Evolutionary conservation across 2,329 filamentous ascomycete species (phyloP), one percentile per base, ranked within the genome.

Genomic region (Curvularia lunata): DNA sequence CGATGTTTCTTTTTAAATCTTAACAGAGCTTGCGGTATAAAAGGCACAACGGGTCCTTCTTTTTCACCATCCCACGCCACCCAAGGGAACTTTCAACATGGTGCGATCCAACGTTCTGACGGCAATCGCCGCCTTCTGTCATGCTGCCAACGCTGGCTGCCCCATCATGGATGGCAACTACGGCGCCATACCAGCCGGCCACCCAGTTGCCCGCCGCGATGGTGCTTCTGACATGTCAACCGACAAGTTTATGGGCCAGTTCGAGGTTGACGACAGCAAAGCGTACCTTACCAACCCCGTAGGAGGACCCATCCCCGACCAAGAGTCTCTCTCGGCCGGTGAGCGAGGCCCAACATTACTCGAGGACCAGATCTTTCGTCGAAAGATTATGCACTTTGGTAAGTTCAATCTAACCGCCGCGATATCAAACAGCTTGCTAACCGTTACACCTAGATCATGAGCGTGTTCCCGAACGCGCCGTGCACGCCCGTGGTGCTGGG

Each of bases 401-500:
- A 58, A 23, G 53, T 10, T 5, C 41, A 37, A 23, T 18, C 21
- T 18, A 16, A 21, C 13, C 43, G 4, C 18, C n/a, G 9, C 18
- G 5, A 23, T 18, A 1, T 40, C 25, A 12, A 8, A 10, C 34
- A 10, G 5, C n/a, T 16, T 18, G 12, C 18, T 49, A 13, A 59
- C 13, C 23, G 1, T 48, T 28, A 34, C 12, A 41, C n/a, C 4
- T 38, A 61, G 64, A 66, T 34, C 64, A 65, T 13, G 64, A 66
- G 47, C 42, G 64, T 47, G 88, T 89, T 75, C 69, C 75, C 2
- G 75, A 77, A 52, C 64, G 73, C 56, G 87, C 85, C 6, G 89
- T 91, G 13, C 89, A 91, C 69, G 89, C 89, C 30, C 83, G 89
- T 60, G 88, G 88, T 46, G 83, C 87, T 34, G 87, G 77, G 64